Base-by-base conservation (phyloP, 1,284 basidiomycete genomes). In the Athelia psychrophila region DNA sequence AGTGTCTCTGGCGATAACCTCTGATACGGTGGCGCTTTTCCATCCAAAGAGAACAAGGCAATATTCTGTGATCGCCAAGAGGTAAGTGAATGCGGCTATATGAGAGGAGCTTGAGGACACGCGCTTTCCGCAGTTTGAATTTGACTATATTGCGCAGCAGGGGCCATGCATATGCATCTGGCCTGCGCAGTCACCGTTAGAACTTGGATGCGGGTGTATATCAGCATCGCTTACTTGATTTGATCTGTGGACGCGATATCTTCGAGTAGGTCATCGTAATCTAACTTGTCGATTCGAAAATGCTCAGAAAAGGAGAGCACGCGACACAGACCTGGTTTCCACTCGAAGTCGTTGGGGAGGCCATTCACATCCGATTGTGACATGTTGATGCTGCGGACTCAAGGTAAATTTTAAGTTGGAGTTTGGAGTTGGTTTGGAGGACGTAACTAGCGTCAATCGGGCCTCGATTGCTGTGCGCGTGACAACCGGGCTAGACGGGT, bases 91-190 rank as follows among this genome's bases (percentile, higher is more conserved):
- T 30, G 27, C 5, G 13, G 27, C 6, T 30, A 6, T 30, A 13
- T 30, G 27, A 30, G 27, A 47, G 32, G 27, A 13, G 27, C 27
- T 30, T 5, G 27, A 30, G 27, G 5, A 10, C 20, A 55, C 67
- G 27, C 56, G 88, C 89, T 73, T 88, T 70, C 59, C 76, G 68
- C 5, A 92, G 72, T 64, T 84, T 88, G 62, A 78, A 67, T 63
- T 90, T 91, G 62, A 93, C 80, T 51, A 84, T 80, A 59, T 88
- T 77, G 44, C 86, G 80, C 24, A 95, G 75, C 24, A 77, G 72
- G 13, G 77, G 65, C 93, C 93, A 95, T 65, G 91, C 74, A 60
- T 91, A 86, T 59, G 76, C 74, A 60, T 91, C 93, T 42, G 38
- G 20, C 38, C 38, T 42, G 38, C 38, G 38, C 38, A 22, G 16